Conservation (phyloP, 2,329 filamentous ascomycete genomes). For the Colletotrichum musae region DNA sequence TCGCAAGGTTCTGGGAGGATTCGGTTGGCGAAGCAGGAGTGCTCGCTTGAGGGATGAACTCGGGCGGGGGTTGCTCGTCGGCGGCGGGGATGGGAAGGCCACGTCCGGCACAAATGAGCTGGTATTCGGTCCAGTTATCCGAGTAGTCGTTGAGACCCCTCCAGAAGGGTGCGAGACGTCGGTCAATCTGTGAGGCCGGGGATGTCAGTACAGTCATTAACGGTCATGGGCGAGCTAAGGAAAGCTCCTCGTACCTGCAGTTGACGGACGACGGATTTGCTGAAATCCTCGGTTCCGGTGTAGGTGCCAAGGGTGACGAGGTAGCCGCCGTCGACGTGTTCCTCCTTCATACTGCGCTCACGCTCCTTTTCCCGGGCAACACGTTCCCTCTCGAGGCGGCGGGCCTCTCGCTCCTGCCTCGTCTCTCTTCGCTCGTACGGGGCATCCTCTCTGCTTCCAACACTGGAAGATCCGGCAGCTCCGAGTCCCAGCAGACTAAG, state of each 20-base stretch:
- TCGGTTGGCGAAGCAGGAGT: slow-evolving; percentile 62
- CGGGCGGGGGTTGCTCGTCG: slow-evolving; percentile 84
- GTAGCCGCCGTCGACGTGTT: slow-evolving; percentile 94
- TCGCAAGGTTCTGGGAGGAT: slow-evolving; percentile 75
- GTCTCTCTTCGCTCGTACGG: slow-evolving; percentile 83
- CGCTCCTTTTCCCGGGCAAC: slow-evolving; percentile 83
- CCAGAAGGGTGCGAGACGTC: slow-evolving; percentile 95
- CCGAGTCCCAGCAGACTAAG: slow-evolving; percentile 62
- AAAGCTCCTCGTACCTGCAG: slow-evolving; percentile 77
- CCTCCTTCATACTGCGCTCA: slow-evolving; percentile 90
- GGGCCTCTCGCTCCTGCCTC: slow-evolving; percentile 90
- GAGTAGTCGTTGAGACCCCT: slow-evolving; percentile 91
- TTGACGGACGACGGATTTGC: slow-evolving; percentile 88
- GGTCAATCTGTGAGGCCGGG: slow-evolving; percentile 78
- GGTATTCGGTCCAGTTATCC: slow-evolving; percentile 91
- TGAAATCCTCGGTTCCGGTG: slow-evolving; percentile 93
- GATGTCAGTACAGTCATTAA: neutral
- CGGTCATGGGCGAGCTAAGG: neutral
- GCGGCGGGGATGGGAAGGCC: slow-evolving; percentile 87
- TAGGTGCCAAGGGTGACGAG: slow-evolving; percentile 96
- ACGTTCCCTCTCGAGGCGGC: slow-evolving; percentile 87
- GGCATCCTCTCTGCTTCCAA: slow-evolving; percentile 56
- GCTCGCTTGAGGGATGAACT: slow-evolving; percentile 64
- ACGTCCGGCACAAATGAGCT: slow-evolving; percentile 91
- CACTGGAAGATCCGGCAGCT: slow-evolving; percentile 52